Evolutionary conservation across 2,329 filamentous ascomycete species (phyloP), one percentile per base, ranked within the genome.

Genomic region (Pseudogymnoascus sp.): DNA sequence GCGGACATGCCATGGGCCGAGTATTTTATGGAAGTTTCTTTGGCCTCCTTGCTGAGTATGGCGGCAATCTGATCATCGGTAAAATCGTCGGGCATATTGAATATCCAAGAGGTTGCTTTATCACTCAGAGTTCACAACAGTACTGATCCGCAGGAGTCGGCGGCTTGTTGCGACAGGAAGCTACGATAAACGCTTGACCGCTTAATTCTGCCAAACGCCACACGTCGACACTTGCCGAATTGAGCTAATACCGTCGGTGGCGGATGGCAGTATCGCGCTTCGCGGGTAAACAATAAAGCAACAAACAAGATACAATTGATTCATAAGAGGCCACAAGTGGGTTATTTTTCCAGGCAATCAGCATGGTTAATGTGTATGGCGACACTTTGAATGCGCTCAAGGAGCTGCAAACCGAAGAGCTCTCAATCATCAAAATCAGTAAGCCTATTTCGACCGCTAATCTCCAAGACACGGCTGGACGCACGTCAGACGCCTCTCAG

Each of bases 11-110:
- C 90, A 69, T 90, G 78, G 5, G 86, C 75, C 0, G 89, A 88
- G 71, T 92, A 94, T 68, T 83, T 88, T 52, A 88, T 74, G 2
- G 86, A 88, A 66, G 80, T 86, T 61, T 87, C 82, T 61, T 81
- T 84, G 10, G 92, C 92, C 72, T 96, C 92, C 65, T 88, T 83
- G 57, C 85, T 82, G 34, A 97, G 78, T n/a, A 96, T 76, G 55
- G 81, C 80, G 13, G 90, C 90, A 63, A 96, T 84, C 68, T 91
- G 90, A 58, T 90, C 87, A 70, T 95, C 89, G 18, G 84, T 85
- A 52, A 86, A 69, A n/a, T 78, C 75, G 64, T 81, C 74, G 59
- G 66, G 57, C 38, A 41, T 60, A 34, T 19, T 57, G 39, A 58
- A 33, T 57, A 57, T 13, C 5, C n/a, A 19, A 52, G 45, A 30